These are phyloP conservation scores for Pelargonium cotyledonis DNA, from an alignment of 441 rosid species.

Conservation along the genomic window DNA sequence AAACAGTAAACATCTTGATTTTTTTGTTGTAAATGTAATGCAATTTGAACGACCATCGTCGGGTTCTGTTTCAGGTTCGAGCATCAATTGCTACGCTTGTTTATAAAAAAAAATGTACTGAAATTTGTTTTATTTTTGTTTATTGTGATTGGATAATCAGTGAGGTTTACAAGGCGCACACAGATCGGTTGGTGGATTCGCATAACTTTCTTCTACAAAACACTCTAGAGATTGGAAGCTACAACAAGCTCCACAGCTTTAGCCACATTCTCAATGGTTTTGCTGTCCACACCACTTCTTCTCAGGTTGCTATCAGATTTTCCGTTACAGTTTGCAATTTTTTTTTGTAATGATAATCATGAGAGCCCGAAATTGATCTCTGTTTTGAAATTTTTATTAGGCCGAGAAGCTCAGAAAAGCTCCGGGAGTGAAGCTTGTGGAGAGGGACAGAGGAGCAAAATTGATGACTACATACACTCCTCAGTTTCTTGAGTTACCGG, in stretches of 20 bases:
- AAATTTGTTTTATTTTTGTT: not conserved
- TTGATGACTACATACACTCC: constrained; percentile 86
- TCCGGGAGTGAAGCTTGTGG: constrained; percentile 56
- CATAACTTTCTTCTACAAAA: not conserved
- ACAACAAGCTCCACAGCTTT: constrained; percentile 81
- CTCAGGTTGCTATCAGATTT: constrained; percentile 37
- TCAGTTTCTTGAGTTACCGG: constrained; percentile 57
- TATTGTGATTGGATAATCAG: not conserved
- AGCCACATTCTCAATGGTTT: constrained; percentile 73
- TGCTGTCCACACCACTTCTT: constrained; percentile 47
- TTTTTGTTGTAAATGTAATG: no score
- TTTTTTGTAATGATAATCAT: not conserved
- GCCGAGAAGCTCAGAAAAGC: constrained; percentile 49
- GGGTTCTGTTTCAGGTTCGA: no score
- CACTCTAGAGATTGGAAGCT: constrained; percentile 17
- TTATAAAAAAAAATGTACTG: not conserved
- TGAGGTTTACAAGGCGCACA: constrained; percentile 2
- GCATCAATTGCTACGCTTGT: no score
- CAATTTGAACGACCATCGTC: no score
- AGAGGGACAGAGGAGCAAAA: constrained; percentile 78
- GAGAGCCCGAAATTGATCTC: not conserved
- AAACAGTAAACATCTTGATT: not conserved
- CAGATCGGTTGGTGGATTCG: not conserved
- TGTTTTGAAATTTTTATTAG: constrained; percentile 28
- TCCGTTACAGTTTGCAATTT: not conserved